Conservation (phyloP, 2,329 filamentous ascomycete genomes). For the Hypocreales sp. region DNA sequence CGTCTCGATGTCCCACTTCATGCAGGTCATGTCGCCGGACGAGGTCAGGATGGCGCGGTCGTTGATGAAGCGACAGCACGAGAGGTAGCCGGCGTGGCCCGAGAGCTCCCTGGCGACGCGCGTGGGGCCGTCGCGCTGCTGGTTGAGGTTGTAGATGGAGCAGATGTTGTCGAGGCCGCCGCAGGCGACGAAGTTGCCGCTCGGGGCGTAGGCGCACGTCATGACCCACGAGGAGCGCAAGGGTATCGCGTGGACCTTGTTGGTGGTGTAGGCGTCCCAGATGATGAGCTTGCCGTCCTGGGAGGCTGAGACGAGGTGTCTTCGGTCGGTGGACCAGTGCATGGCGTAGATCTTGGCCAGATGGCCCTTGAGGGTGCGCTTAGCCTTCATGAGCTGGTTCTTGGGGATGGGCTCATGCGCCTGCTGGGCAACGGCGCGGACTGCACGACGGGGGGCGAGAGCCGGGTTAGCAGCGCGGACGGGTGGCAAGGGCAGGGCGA, state of each 20-base stretch:
- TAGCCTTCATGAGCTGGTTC: conserved; percentile 90
- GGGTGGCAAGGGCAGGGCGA: background rate
- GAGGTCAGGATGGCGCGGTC: conserved; percentile 95
- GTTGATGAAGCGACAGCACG: conserved; percentile 97
- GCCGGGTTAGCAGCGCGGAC: conserved; percentile 9
- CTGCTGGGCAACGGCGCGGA: conserved; percentile 82
- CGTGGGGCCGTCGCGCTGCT: conserved; percentile 86
- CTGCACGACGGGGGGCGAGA: conserved; percentile 32
- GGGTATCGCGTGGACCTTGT: conserved; percentile 98
- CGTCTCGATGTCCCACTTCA: conserved; percentile 99
- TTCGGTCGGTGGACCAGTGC: conserved; percentile 98
- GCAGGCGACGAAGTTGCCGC: conserved; percentile 95
- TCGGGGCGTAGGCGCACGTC: conserved; percentile 98
- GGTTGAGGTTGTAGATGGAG: conserved; percentile 98
- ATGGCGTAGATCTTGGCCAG: conserved; percentile 99
- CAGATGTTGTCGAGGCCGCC: conserved; percentile 99
- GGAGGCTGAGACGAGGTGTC: conserved; percentile 92
- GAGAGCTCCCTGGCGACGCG: conserved; percentile 91
- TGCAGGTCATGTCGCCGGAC: conserved; percentile 98
- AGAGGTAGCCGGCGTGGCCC: conserved; percentile 91
- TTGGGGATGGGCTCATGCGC: conserved; percentile 84
- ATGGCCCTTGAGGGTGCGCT: conserved; percentile 93
- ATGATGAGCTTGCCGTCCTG: conserved; percentile 99
- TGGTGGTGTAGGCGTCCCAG: conserved; percentile 98
- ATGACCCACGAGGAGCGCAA: conserved; percentile 98